Conservation (phyloP, 2,329 filamentous ascomycete genomes). For the Parascedosporium putredinis region DNA sequence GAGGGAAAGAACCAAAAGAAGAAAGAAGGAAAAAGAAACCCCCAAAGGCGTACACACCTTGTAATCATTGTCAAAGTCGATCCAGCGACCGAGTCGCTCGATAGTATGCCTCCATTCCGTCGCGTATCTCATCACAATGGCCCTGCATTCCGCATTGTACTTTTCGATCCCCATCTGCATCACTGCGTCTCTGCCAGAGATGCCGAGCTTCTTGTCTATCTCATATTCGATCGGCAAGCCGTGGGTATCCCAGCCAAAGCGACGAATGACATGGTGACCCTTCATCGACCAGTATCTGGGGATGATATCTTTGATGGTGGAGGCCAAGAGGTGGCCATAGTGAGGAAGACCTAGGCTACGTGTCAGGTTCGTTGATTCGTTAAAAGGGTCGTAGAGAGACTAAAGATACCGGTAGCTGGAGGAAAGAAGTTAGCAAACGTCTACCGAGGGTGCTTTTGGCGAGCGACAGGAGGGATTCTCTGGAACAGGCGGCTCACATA, state of each 20-base stretch:
- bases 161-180: slow-evolving; percentile 68
- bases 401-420: slow-evolving; percentile 12
- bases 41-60: slow-evolving; percentile 37
- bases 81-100: slow-evolving; percentile 62
- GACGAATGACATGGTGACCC: slow-evolving; percentile 71
- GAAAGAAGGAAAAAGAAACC: too few species aligned
- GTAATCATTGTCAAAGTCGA: slow-evolving; percentile 73
- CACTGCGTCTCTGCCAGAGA: slow-evolving; percentile 71
- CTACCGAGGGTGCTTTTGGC: too few species aligned
- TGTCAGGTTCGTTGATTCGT: neutral
- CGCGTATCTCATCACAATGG: slow-evolving; percentile 79
- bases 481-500: slow-evolving; percentile 5
- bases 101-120: slow-evolving; percentile 72
- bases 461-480: neutral
- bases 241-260: slow-evolving; percentile 83
- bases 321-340: slow-evolving; percentile 60
- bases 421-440: slow-evolving; percentile 4
- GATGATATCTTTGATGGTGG: slow-evolving; percentile 87
- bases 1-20: too few species aligned
- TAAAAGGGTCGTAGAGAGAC: neutral
- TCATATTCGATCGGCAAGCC: slow-evolving; percentile 83
- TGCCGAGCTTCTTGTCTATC: slow-evolving; percentile 82
- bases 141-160: slow-evolving; percentile 76
- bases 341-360: slow-evolving; percentile 15
- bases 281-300: slow-evolving; percentile 90